Evolutionary conservation across 768 basidiomycete species (phyloP), one percentile per base, ranked within the genome.

Genomic region (Hericium coralloides): DNA sequence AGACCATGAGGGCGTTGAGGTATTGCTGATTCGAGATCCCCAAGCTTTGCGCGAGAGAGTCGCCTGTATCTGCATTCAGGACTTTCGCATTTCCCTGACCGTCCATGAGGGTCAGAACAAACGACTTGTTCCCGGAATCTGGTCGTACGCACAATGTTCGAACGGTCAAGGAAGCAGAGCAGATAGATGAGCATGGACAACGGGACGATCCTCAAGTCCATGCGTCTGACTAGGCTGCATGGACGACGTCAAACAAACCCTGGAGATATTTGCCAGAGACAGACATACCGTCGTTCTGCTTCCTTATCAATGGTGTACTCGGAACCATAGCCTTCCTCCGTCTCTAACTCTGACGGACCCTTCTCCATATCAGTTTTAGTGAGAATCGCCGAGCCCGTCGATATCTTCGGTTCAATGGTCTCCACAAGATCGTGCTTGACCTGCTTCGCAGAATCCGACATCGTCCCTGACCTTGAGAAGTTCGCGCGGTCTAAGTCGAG

Each of bases 101-200:
- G 18, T 10, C 2, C 2, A 52, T 22, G 38, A 55, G 26, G 49
- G 52, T 12, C 39, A 49, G 26, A 26, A 3, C 3, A 3, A 7
- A 7, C 26, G 26, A 7, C 7, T 7, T 7, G 7, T 26, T 31
- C 8, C 5, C 6, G 39, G 43, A 18, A n/a, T 3, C 14, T 54
- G 18, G 18, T 37, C 26, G 26, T 3, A 57, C 66, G 55, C 48
- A 64, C 66, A 38, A 67, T 62, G 37, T 65, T 67, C 37, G 61
- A 64, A 37, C 66, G 58, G 52, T 67, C 66, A 18, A 67, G 51
- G 54, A 66, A 68, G 10, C 68, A 71, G 1, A 75, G 69, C 8
- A 75, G 64, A 58, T 76, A 77, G 15, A 76, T 69, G 45, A 71
- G 58, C 53, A 70, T 69, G 9, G 71, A 61, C 38, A 69, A 60